These are phyloP conservation scores for Gossypioides kirkii DNA, from an alignment of 345 rosid genomes.

Conservation along the genomic window DNA sequence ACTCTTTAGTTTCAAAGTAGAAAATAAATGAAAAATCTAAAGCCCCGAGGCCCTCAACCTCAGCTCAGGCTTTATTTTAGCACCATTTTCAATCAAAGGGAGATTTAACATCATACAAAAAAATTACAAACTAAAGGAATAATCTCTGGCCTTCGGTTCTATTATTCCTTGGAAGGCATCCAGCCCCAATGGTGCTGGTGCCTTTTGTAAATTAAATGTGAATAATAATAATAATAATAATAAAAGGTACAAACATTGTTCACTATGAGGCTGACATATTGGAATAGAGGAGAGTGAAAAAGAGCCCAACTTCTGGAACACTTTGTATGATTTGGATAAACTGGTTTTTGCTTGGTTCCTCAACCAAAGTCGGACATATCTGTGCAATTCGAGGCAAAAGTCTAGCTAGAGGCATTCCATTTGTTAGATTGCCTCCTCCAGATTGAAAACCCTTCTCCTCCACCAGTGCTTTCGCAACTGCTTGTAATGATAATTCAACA, in stretches of 20 bases:
- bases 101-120: background rate
- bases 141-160: slow-evolving; percentile 2
- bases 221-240: background rate
- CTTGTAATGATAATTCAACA: slow-evolving; percentile 57
- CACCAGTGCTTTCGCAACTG: slow-evolving; percentile 42
- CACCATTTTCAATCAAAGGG: background rate
- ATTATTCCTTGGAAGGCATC: slow-evolving; percentile 3
- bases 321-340: slow-evolving; percentile 45
- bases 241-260: slow-evolving; percentile 20
- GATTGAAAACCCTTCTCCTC: slow-evolving; percentile 51
- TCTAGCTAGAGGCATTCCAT: slow-evolving; percentile 70
- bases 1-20: background rate
- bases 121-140: slow-evolving; percentile 19
- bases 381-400: slow-evolving; percentile 72
- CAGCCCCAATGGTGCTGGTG: slow-evolving; percentile 9
- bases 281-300: slow-evolving; percentile 80
- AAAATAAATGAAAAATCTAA: background rate
- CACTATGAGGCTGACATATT: slow-evolving; percentile 45
- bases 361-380: slow-evolving; percentile 42
- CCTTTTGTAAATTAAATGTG: slow-evolving; percentile 15
- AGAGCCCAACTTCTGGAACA: slow-evolving; percentile 67
- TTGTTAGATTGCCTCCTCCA: slow-evolving; percentile 30
- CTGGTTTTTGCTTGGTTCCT: slow-evolving; percentile 58
- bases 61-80: background rate
- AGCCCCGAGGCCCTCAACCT: background rate